Percentiles rank a stretch among this genome's conserved stretches.
phyloP scores from a whole-genome alignment of 371 early-diverging fungal species.

The Entomophthora muscae region DNA sequence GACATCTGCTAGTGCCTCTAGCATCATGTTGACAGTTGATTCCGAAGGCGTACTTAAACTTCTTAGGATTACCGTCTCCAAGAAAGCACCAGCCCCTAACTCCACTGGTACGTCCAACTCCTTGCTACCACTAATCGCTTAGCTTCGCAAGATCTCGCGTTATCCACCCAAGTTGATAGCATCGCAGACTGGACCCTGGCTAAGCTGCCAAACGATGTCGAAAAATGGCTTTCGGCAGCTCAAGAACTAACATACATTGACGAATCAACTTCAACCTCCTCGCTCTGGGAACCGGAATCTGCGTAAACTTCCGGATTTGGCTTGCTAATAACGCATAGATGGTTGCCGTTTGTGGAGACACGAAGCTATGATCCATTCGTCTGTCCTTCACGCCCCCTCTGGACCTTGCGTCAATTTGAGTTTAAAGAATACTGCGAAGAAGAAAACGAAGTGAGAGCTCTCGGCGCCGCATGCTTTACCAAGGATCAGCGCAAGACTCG shows the following conservation, averaged over 20 bases:
- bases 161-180: not conserved
- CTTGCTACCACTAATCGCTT: not conserved
- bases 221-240: not conserved
- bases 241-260: not conserved
- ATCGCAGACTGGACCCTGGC: conserved; percentile 4
- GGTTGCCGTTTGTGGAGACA: conserved; percentile 6
- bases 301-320: not conserved
- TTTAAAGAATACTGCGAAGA: not conserved
- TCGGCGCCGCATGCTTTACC: not conserved
- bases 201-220: not conserved
- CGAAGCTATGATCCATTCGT: not conserved
- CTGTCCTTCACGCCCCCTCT: not conserved
- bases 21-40: not conserved
- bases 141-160: not conserved
- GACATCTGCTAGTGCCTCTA: not conserved
- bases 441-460: too few species aligned
- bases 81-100: not conserved
- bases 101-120: not conserved
- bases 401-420: conserved; percentile 4
- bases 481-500: not conserved
- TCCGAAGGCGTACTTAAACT: not conserved
- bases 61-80: not conserved
- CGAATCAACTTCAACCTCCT: not conserved
- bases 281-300: not conserved
- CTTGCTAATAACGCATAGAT: not conserved